These are phyloP conservation scores for Xylaria sp. DNA, from an alignment of 2,329 filamentous ascomycete genomes.

Conservation along the genomic window DNA sequence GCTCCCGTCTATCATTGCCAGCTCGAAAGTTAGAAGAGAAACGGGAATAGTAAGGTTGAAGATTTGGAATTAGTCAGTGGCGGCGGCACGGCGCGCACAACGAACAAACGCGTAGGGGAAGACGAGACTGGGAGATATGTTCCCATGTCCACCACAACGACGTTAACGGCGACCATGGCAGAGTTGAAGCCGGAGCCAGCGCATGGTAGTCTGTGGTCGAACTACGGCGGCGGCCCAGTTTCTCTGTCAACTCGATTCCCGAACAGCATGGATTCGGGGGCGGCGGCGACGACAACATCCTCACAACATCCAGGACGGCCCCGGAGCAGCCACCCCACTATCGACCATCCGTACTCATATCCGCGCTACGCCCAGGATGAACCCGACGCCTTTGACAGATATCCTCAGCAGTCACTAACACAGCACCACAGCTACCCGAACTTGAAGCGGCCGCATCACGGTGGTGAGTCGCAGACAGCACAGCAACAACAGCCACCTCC, in stretches of 20 bases:
- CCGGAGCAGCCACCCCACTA: conserved; percentile 60
- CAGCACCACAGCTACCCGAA: conserved; percentile 65
- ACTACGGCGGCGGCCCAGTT: conserved; percentile 64
- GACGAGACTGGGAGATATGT: conserved; percentile 56
- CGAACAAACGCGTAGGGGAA: conserved; percentile 35
- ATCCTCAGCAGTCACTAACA: conserved; percentile 60
- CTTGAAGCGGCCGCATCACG: conserved; percentile 67
- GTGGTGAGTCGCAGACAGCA: conserved; percentile 33
- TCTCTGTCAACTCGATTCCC: conserved; percentile 64
- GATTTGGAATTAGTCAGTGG: conserved; percentile 29
- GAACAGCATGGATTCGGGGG: conserved; percentile 62
- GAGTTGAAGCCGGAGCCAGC: conserved; percentile 70
- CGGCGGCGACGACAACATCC: conserved; percentile 58
- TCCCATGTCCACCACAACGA: conserved; percentile 71
- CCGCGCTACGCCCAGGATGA: conserved; percentile 67
- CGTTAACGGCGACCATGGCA: conserved; percentile 71
- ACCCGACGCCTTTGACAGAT: conserved; percentile 64
- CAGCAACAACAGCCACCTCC: conserved; percentile 37
- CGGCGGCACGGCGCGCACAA: conserved; percentile 36
- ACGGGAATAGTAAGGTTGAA: conserved; percentile 21
- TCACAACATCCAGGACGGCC: conserved; percentile 60
- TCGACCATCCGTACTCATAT: conserved; percentile 66
- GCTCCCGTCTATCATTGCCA: conserved; percentile 29
- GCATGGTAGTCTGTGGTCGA: conserved; percentile 68
- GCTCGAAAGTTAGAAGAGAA: conserved; percentile 24